Evolutionary conservation across 768 basidiomycete species (phyloP).

Genomic region (Leccinellum albellum): DNA sequence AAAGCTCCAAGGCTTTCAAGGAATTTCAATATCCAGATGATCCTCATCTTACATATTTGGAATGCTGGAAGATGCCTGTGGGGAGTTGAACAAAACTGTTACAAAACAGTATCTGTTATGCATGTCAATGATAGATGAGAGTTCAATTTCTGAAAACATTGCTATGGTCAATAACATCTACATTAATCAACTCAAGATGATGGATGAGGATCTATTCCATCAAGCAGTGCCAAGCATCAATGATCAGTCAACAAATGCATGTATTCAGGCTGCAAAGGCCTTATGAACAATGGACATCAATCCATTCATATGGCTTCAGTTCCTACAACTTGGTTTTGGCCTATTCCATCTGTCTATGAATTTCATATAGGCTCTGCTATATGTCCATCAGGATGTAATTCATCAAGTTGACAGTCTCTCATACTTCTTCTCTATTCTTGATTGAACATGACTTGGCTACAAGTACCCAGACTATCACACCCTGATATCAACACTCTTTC

Average conservation of each 20-base stretch:
- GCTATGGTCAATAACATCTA: not conserved
- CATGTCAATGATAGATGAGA: conserved; percentile 7
- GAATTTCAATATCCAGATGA: not conserved
- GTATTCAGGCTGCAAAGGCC: not conserved
- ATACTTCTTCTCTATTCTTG: conserved; percentile 17
- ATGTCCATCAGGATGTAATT: not conserved
- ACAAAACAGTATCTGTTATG: not conserved
- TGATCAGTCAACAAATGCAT: conserved; percentile 1
- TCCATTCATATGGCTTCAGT: not conserved
- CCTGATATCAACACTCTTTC: conserved; percentile 15
- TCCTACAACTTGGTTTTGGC: conserved; percentile 7
- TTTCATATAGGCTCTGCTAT: conserved; percentile 12
- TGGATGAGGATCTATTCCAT: not conserved
- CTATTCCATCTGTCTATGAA: conserved; percentile 37
- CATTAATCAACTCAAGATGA: conserved; percentile 1
- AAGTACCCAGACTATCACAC: conserved; percentile 37
- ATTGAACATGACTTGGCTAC: conserved; percentile 22
- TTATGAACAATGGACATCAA: not conserved
- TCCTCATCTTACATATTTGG: not conserved
- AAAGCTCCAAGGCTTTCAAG: not conserved
- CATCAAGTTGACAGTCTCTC: not conserved
- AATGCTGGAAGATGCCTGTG: not conserved
- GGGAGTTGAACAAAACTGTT: too few relatives aligned
- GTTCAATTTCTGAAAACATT: conserved; percentile 3
- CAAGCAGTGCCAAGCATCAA: conserved; percentile 1